Conservation (phyloP, 176 grass and related monocot genomes). For the Neostapfia colusana region DNA sequence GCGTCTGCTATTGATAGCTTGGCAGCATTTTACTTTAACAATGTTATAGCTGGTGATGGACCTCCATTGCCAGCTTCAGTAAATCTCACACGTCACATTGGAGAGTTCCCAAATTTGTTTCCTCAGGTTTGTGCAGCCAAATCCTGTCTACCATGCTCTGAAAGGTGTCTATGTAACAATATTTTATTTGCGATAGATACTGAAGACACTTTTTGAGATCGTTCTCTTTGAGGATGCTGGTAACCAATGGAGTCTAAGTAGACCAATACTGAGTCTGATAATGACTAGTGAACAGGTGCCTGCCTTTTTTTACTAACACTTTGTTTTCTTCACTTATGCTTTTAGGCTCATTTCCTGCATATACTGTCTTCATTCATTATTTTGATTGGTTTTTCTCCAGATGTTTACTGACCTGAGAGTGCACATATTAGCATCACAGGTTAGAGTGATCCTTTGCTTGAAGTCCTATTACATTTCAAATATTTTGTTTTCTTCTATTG, state of each 20-base stretch:
- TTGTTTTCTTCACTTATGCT: conserved; percentile 1
- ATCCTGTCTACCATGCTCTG: conserved; percentile 7
- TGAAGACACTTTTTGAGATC: conserved; percentile 98
- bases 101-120: conserved; percentile 85
- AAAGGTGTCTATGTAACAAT: conserved; percentile 26
- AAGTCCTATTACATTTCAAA: neutral
- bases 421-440: conserved; percentile 97
- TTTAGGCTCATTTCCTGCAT: conserved; percentile 3
- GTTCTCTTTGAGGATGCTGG: conserved; percentile 95
- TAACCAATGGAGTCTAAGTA: conserved; percentile 99
- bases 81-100: conserved; percentile 87
- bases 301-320: conserved; percentile 8
- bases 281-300: conserved; percentile 97
- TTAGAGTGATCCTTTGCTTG: conserved; percentile 9
- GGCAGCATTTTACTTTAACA: conserved; percentile 95
- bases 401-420: conserved; percentile 85
- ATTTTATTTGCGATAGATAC: conserved; percentile 55
- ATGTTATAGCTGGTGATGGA: conserved; percentile 68
- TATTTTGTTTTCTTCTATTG: conserved; percentile 3
- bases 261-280: conserved; percentile 97
- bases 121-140: conserved; percentile 68
- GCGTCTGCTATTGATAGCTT: conserved; percentile 94
- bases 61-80: conserved; percentile 82
- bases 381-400: conserved; percentile 49
- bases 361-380: conserved; percentile 1